phyloP scores from a whole-genome alignment of 2,329 filamentous ascomycete genomes.

The Microsporum canis region DNA sequence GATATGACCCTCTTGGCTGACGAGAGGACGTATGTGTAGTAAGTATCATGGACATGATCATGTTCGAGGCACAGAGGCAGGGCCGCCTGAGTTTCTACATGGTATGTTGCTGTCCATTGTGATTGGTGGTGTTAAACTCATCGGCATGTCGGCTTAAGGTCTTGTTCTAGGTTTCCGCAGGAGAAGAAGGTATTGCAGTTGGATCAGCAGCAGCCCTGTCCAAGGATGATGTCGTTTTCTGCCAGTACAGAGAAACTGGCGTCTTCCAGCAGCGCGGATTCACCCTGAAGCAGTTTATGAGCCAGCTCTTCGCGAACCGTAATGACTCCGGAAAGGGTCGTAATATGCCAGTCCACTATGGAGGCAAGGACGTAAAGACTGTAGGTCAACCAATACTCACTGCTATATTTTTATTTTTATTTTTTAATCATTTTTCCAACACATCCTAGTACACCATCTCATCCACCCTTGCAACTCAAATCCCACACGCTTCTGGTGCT shows the following conservation, averaged over 20 bases:
- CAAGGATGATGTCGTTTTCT: conserved; percentile 82
- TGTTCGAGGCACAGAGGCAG: conserved; percentile 96
- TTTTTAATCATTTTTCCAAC: neutral
- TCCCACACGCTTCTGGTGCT: conserved; percentile 76
- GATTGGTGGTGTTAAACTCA: neutral
- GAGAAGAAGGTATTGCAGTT: conserved; percentile 88
- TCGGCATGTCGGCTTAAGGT: neutral
- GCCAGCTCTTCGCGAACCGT: conserved; percentile 78
- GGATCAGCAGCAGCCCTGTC: conserved; percentile 74
- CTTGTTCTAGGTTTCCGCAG: conserved; percentile 55
- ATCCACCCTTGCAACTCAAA: conserved; percentile 75
- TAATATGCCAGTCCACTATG: conserved; percentile 98
- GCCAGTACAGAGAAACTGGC: conserved; percentile 88
- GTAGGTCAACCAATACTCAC: conserved; percentile 37
- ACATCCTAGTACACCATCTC: conserved; percentile 62
- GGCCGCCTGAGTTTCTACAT: conserved; percentile 95
- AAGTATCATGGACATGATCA: conserved; percentile 88
- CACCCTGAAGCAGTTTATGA: conserved; percentile 82
- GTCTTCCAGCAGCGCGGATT: conserved; percentile 86
- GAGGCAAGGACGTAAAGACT: conserved; percentile 70
- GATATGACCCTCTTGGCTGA: neutral
- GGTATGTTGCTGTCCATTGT: conserved; percentile 39
- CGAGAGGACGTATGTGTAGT: conserved; percentile 30
- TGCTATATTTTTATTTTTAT: neutral
- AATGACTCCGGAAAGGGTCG: conserved; percentile 70